Base-by-base conservation (phyloP, 257 asterid species). In the Pogostemon cablin region DNA sequence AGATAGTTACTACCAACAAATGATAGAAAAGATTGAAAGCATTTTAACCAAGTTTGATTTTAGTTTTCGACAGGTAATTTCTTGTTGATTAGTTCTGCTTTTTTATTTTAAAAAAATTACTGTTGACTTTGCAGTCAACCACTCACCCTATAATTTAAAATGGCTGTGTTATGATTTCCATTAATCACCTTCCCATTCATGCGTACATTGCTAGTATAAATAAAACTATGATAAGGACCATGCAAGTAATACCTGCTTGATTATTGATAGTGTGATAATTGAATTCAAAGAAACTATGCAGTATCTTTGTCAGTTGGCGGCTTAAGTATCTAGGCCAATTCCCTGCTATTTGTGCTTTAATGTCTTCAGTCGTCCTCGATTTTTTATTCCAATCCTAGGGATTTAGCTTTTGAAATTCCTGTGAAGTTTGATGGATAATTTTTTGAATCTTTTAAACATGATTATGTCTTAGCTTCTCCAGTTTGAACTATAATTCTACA, bases 11-110 rank as follows among this genome's bases (percentile, higher is more conserved):
- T 90, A 95, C 72, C 77, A 86, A 62, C 81, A 74, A 79, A 85
- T 84, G 96, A 88, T 85, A 77, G 97, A 83, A 74, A 89, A 88
- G 77, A 78, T 86, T 80, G 95, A 85, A 65, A 77, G 74, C 65
- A 65, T 79, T 74, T 78, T 83, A 41, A 74, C 85, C 35, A 86
- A 82, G 69, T 86, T 87, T 65, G 93, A 86, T 71, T 85, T 91
- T 77, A 84, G 81, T 65, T 81, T 67, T 70, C 88, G 38, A 65
- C 84, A 81, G 98, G 99, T 95, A 87, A 74, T 37, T 70, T 59
- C 9, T 76, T 70, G 70, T 65, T 69, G 1, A 67, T 62, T 7
- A 17, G 25, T 15, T 6, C 58, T 53, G 35, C 37, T 67, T 46
- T 58, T 53, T 69, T 52, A 41, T 61, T 65, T 52, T 64, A 43